These are phyloP conservation scores for Venturia effusa DNA, from an alignment of 2,329 filamentous ascomycete species.

Conservation along the genomic window DNA sequence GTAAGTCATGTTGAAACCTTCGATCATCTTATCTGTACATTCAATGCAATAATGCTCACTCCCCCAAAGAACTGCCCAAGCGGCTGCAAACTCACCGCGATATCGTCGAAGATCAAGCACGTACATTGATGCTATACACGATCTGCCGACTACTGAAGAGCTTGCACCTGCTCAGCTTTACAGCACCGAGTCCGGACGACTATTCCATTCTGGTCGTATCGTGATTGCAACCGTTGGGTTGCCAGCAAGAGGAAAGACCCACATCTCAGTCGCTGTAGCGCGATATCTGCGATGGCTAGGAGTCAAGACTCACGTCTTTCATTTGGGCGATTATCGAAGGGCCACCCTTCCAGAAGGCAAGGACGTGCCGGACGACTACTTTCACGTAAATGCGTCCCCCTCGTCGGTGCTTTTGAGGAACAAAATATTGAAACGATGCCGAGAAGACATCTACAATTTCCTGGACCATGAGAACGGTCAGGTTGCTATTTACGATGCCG, in stretches of 20 bases:
- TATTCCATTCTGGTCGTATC: slow-evolving; percentile 95
- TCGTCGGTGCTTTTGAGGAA: slow-evolving; percentile 87
- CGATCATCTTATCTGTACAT: background rate
- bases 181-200: slow-evolving; percentile 90
- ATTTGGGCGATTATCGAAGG: slow-evolving; percentile 90
- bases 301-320: slow-evolving; percentile 96
- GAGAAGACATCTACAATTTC: slow-evolving; percentile 94
- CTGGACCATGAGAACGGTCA: slow-evolving; percentile 96
- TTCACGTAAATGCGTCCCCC: slow-evolving; percentile 89
- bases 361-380: slow-evolving; percentile 91
- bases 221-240: slow-evolving; percentile 95
- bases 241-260: slow-evolving; percentile 92
- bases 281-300: slow-evolving; percentile 94
- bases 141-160: slow-evolving; percentile 70
- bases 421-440: slow-evolving; percentile 94
- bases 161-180: slow-evolving; percentile 95
- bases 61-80: slow-evolving; percentile 69
- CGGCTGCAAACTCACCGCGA: slow-evolving; percentile 79
- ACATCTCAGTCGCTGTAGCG: slow-evolving; percentile 90
- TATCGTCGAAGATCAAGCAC: slow-evolving; percentile 91
- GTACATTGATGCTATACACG: slow-evolving; percentile 94
- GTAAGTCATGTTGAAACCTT: slow-evolving; percentile 32
- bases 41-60: slow-evolving; percentile 15
- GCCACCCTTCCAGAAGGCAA: slow-evolving; percentile 76
- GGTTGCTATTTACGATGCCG: slow-evolving; percentile 96